A percentile compares a stretch with the other conserved stretches of the same genome.
These are phyloP conservation scores for Byssoonygena ceratinophila DNA, from an alignment of 2,329 filamentous ascomycete genomes.

Conservation along the genomic window DNA sequence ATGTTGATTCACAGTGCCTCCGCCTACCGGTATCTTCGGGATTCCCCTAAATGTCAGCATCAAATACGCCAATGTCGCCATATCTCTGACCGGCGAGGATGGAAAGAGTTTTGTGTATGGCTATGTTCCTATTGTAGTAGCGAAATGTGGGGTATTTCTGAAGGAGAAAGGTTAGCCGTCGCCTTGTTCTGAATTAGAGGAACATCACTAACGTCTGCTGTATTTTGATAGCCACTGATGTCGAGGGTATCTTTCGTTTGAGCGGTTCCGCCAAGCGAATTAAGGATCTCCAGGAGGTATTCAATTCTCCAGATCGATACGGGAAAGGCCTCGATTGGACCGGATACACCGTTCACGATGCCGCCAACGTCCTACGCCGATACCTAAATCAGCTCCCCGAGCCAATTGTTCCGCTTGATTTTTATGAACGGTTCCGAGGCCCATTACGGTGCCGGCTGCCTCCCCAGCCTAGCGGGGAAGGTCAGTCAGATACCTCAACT, in stretches of 20 bases:
- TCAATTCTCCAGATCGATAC: constrained; percentile 89
- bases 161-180: constrained; percentile 80
- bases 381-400: constrained; percentile 96
- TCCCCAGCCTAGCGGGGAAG: constrained; percentile 59
- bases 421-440: constrained; percentile 83
- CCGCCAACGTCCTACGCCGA: constrained; percentile 85
- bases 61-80: constrained; percentile 94
- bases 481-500: constrained; percentile 57
- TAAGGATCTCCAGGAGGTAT: constrained; percentile 84
- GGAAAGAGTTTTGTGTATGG: constrained; percentile 96
- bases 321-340: constrained; percentile 96
- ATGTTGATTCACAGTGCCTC: constrained; percentile 10
- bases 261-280: constrained; percentile 96
- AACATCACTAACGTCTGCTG: background rate
- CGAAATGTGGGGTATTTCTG: constrained; percentile 92
- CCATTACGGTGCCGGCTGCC: constrained; percentile 61
- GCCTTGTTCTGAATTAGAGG: background rate
- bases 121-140: constrained; percentile 95
- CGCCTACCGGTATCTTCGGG: constrained; percentile 74
- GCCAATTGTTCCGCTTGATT: constrained; percentile 85
- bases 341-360: constrained; percentile 96
- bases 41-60: constrained; percentile 90
- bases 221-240: constrained; percentile 61
- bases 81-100: constrained; percentile 84
- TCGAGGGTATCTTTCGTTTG: constrained; percentile 93